Conservation (phyloP, 345 rosid genomes). For the Arabis alpina region DNA sequence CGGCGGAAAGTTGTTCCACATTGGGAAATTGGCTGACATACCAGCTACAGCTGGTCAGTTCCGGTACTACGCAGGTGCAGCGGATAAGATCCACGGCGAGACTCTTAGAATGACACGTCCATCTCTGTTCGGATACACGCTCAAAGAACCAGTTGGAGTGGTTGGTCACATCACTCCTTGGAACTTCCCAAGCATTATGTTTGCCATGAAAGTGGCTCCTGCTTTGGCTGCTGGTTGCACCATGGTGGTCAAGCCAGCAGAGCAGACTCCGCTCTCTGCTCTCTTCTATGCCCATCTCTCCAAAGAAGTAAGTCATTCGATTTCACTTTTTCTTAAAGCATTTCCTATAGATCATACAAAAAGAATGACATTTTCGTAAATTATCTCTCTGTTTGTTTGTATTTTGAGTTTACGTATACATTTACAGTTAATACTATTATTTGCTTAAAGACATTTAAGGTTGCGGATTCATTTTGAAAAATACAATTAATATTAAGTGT, state of each 20-base stretch:
- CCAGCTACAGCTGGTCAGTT: constrained; percentile 47
- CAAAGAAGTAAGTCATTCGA: constrained; percentile 30
- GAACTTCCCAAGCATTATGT: constrained; percentile 75
- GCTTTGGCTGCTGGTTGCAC: constrained; percentile 93
- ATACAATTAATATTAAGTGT: not conserved
- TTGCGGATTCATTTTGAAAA: constrained; percentile 1
- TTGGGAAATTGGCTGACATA: constrained; percentile 55
- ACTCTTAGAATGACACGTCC: constrained; percentile 61
- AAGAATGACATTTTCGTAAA: not conserved
- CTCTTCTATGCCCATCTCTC: constrained; percentile 60
- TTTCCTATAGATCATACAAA: not conserved
- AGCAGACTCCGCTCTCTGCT: constrained; percentile 91
- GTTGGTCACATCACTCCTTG: constrained; percentile 86
- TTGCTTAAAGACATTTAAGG: not conserved
- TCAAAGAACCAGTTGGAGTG: constrained; percentile 84
- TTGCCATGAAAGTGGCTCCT: constrained; percentile 68
- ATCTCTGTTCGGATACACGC: constrained; percentile 66
- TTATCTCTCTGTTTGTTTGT: not conserved
- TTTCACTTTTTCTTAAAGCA: not conserved
- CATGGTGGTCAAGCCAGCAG: constrained; percentile 84
- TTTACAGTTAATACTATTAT: not conserved
- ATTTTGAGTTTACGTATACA: constrained; percentile 6
- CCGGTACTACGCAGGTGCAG: constrained; percentile 86
- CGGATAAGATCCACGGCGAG: constrained; percentile 88
- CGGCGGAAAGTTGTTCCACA: constrained; percentile 60